Evolutionary conservation across 352 stramenopile species (phyloP), one percentile per base, ranked within the genome.

Genomic region (Pythium oligandrum): DNA sequence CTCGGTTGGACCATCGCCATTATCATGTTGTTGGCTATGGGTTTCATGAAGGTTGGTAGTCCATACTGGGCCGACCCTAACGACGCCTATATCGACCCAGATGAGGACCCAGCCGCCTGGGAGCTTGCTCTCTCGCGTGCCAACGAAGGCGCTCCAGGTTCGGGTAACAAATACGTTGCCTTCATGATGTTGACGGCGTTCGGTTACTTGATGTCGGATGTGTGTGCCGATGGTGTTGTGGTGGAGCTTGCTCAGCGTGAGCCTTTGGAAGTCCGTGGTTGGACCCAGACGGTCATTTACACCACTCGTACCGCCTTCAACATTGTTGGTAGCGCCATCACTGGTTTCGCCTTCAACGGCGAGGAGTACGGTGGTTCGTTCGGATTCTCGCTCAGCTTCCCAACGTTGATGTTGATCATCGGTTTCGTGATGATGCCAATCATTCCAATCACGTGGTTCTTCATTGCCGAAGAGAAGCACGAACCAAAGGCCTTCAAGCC

Each of bases 191-290:
- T 69, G 39, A 61, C 39, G 30, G 61, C 56, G 8, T 66, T 72
- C 44, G 64, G 64, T 1, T 78, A 78, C 59, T 50, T 78, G 40
- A 42, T 78, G 31, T 55, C 64, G 3, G 62, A 78, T 33, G 65
- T 77, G 6, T 59, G 55, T 31, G 61, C 65, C 12, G 68, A 78
- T 45, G 64, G 47, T 9, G 40, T 78, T 6, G 44, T 78, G 10
- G 65, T 70, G 9, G 61, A 75, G 17, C 51, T 71, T 10, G 66
- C 69, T 2, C 69, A 78, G 44, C 58, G 69, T 30, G 69, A 78
- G 47, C 69, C 69, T 3, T 10, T 67, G 6, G 47, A 9, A 6
- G 44, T 70, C 3, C 69, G 69, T 31, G 69, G 69, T 17, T 53
- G 44, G 36, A 66, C 65, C 35, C 69, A 78, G 57, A 56, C 69